A percentile compares a stretch with the other conserved stretches of the same genome.
Evolutionary conservation across 129 eudicot genomes (phyloP).

Genomic region (Erigeron canadensis): DNA sequence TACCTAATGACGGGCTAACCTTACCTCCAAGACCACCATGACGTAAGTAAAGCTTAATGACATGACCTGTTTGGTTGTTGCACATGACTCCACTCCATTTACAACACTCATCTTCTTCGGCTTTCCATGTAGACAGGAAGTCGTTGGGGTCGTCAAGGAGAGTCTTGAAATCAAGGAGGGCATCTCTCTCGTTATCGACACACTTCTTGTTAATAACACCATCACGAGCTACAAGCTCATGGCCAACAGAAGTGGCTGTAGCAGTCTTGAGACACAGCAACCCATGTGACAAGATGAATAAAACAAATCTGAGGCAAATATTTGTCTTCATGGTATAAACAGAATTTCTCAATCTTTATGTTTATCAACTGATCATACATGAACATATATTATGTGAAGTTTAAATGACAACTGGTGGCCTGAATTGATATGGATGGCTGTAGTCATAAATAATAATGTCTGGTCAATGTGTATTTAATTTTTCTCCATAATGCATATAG

Average conservation of each 20-base stretch:
- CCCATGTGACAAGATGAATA: not conserved
- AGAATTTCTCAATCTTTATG: too few relatives aligned
- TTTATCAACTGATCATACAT: too few relatives aligned
- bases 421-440: too few relatives aligned
- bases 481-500: too few relatives aligned
- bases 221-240: not conserved
- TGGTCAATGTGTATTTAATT: too few relatives aligned
- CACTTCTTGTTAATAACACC: constrained; percentile 1
- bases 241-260: not conserved
- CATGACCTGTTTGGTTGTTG: constrained; percentile 36
- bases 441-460: too few relatives aligned
- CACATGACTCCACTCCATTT: constrained; percentile 41
- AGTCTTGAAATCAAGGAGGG: constrained; percentile 25
- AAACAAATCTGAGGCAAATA: not conserved
- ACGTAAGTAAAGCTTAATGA: constrained; percentile 23
- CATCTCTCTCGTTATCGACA: constrained; percentile 8
- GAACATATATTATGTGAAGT: too few relatives aligned
- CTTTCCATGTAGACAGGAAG: constrained; percentile 36
- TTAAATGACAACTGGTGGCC: too few relatives aligned
- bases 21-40: not conserved
- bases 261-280: not conserved
- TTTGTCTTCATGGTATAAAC: constrained; percentile 6
- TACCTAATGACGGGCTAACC: constrained; percentile 32
- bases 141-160: constrained; percentile 8
- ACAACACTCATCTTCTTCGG: constrained; percentile 36